Evolutionary conservation across 805 yeast species (phyloP).

Genomic region (Teunomyces atbi): DNA sequence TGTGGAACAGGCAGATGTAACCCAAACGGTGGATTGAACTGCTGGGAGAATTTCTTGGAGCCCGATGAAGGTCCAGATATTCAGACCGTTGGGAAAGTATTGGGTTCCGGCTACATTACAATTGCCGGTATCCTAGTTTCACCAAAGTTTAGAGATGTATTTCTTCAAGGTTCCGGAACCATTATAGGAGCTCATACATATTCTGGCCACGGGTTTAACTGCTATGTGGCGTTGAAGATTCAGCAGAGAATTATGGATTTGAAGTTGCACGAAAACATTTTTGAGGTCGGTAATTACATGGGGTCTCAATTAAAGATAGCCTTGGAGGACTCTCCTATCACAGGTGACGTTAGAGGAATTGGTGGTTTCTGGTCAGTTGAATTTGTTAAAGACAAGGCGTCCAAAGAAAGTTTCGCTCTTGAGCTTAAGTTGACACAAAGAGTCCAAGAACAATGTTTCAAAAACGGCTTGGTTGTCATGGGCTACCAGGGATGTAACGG

Average conservation of each 20-base stretch:
- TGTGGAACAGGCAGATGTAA: constrained; percentile 52
- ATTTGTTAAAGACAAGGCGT: constrained; percentile 50
- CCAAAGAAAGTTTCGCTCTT: constrained; percentile 49
- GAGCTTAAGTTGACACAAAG: constrained; percentile 34
- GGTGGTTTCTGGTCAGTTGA: constrained; percentile 63
- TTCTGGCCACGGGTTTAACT: constrained; percentile 25
- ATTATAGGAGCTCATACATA: constrained; percentile 27
- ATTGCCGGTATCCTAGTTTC: constrained; percentile 31
- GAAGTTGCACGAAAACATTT: constrained; percentile 38
- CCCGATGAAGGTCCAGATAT: constrained; percentile 27
- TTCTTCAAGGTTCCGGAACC: constrained; percentile 17
- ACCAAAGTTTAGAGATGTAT: constrained; percentile 22
- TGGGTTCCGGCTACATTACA: constrained; percentile 31
- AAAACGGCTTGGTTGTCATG: constrained; percentile 49
- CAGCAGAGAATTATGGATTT: constrained; percentile 32
- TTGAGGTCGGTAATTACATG: constrained; percentile 42
- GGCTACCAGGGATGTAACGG: constrained; percentile 45
- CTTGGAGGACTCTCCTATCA: constrained; percentile 16
- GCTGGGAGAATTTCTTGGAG: constrained; percentile 30
- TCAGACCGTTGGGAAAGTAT: constrained; percentile 31
- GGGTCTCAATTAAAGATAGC: constrained; percentile 28
- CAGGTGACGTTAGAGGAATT: constrained; percentile 62
- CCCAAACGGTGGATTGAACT: constrained; percentile 27
- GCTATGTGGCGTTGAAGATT: constrained; percentile 26
- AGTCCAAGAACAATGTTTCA: constrained; percentile 32